A percentile compares a stretch with the other conserved stretches of the same genome.
phyloP scores from a whole-genome alignment of 768 basidiomycete species.

The Grammothele lineata region DNA sequence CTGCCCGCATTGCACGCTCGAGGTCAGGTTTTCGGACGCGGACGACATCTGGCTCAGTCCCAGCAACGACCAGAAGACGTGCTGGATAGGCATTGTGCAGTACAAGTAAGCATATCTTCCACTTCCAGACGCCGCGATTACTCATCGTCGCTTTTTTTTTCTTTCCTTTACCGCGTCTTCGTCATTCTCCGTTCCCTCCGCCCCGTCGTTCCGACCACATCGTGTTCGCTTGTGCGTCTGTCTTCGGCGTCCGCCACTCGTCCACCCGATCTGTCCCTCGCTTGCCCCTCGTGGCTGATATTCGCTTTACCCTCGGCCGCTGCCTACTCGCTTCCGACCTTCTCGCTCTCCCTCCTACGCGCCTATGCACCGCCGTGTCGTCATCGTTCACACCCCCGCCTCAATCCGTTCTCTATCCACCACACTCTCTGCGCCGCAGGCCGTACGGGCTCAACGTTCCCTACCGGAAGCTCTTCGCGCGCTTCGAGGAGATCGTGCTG shows the following conservation, averaged over 20 bases:
- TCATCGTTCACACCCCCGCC: not conserved
- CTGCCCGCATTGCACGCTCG: slow-evolving; percentile 88
- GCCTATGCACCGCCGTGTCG: not conserved
- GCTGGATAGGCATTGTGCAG: slow-evolving; percentile 97
- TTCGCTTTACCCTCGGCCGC: not conserved
- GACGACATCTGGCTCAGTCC: slow-evolving; percentile 97
- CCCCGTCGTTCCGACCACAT: not conserved
- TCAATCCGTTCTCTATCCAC: not conserved
- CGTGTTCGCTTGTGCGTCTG: not conserved
- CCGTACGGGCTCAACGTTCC: slow-evolving; percentile 83
- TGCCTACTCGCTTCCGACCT: not conserved
- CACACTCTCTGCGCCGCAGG: slow-evolving; percentile 35
- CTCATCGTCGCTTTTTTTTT: too few relatives aligned
- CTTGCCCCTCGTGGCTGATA: too few relatives aligned
- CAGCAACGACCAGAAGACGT: slow-evolving; percentile 69
- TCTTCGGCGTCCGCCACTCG: not conserved
- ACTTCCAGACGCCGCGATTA: not conserved
- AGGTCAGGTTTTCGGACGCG: slow-evolving; percentile 80
- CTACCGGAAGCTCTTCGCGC: slow-evolving; percentile 72
- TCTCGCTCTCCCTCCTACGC: not conserved
- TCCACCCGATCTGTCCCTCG: not conserved
- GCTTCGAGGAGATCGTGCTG: slow-evolving; percentile 68
- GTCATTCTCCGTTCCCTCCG: not conserved
- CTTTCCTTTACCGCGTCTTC: not conserved
- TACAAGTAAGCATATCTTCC: slow-evolving; percentile 65